Conservation (phyloP, 164 flowering plant genomes). For the Tinospora cordifolia region DNA sequence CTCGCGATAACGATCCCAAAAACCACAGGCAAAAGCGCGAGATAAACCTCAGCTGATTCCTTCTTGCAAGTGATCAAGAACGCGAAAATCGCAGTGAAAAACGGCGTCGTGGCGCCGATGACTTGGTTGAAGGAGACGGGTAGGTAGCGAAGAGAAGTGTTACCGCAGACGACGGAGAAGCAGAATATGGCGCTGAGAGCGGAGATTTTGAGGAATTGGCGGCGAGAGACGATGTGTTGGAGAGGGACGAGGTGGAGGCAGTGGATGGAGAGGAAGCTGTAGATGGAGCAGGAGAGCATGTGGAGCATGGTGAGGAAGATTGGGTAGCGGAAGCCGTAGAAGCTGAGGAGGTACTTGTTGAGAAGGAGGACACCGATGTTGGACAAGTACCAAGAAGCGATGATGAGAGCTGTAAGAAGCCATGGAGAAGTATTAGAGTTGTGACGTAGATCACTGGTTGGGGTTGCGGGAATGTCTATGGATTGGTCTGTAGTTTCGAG, state of each 20-base stretch:
- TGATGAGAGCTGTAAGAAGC: conserved; percentile 43
- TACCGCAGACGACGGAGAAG: conserved; percentile 90
- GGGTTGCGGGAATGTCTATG: conserved; percentile 69
- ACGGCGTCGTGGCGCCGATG: conserved; percentile 91
- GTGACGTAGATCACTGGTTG: conserved; percentile 56
- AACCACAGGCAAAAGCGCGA: conserved; percentile 77
- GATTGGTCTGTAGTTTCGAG: conserved; percentile 39
- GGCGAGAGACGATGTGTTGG: conserved; percentile 55
- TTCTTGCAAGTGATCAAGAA: conserved; percentile 70
- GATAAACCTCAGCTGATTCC: conserved; percentile 65
- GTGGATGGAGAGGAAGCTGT: conserved; percentile 51
- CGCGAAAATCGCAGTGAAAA: conserved; percentile 88
- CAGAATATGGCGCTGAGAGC: conserved; percentile 65
- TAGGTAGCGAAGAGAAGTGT: conserved; percentile 71
- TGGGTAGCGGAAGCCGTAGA: conserved; percentile 79
- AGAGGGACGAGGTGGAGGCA: conserved; percentile 57
- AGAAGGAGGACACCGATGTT: conserved; percentile 87
- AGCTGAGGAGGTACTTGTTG: conserved; percentile 79
- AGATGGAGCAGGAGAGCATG: conserved; percentile 68
- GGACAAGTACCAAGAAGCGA: conserved; percentile 78
- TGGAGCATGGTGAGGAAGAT: conserved; percentile 89
- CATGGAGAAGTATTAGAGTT: conserved; percentile 28
- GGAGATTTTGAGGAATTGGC: conserved; percentile 69
- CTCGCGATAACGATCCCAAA: conserved; percentile 77
- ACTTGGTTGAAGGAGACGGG: conserved; percentile 93